These are phyloP conservation scores for Trametes villosa DNA, from an alignment of 768 basidiomycete species.

Conservation along the genomic window DNA sequence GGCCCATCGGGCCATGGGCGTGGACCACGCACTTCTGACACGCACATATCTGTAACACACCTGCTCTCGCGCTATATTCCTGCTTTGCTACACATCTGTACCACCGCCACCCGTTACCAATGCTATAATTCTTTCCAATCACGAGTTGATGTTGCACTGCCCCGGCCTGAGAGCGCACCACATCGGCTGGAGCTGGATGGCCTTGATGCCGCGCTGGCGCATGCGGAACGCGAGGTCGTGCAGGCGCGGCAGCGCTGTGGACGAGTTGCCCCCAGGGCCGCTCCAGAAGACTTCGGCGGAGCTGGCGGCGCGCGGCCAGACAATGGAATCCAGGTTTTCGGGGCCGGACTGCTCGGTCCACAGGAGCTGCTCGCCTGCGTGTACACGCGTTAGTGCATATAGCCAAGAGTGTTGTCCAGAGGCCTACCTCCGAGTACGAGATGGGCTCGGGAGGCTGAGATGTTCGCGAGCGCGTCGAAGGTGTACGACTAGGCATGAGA, in stretches of 20 bases:
- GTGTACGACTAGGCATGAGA: slow-evolving; percentile 55
- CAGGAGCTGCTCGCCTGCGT: slow-evolving; percentile 61
- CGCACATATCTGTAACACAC: background rate
- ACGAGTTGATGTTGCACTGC: slow-evolving; percentile 40
- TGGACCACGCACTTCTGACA: slow-evolving; percentile 15
- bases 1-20: slow-evolving; percentile 14
- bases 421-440: slow-evolving; percentile 70
- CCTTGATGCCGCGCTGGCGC: slow-evolving; percentile 61
- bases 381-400: background rate
- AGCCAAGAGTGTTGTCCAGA: background rate
- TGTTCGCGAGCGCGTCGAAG: slow-evolving; percentile 69
- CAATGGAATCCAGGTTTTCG: slow-evolving; percentile 67
- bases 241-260: slow-evolving; percentile 63
- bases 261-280: slow-evolving; percentile 43
- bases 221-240: slow-evolving; percentile 68
- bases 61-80: background rate
- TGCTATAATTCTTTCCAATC: background rate
- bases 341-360: slow-evolving; percentile 78
- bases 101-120: background rate
- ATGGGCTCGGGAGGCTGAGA: slow-evolving; percentile 49
- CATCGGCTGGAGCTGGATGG: slow-evolving; percentile 66
- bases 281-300: slow-evolving; percentile 83
- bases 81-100: background rate
- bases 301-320: slow-evolving; percentile 75
- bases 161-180: slow-evolving; percentile 74